These are phyloP conservation scores for Fonsecaea multimorphosa DNA, from an alignment of 2,329 filamentous ascomycete genomes.

Conservation along the genomic window DNA sequence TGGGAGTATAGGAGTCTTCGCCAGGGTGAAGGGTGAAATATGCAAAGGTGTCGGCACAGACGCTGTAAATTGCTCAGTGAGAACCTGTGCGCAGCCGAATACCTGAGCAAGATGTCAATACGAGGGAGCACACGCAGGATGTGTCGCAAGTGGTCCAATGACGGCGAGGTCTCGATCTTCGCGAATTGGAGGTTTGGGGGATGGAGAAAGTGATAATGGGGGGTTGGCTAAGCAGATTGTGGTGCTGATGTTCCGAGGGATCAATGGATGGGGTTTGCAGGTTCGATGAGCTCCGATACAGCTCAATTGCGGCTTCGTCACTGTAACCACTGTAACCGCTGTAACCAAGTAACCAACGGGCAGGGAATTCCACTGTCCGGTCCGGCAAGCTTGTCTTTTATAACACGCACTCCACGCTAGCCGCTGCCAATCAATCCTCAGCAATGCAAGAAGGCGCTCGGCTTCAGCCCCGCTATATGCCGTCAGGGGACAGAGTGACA, in stretches of 20 bases:
- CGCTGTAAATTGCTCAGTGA: not conserved
- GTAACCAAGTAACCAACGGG: too few species aligned
- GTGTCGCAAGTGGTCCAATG: not conserved
- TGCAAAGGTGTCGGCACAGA: not conserved
- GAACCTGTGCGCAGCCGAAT: constrained; percentile 5
- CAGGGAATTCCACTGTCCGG: constrained; percentile 7
- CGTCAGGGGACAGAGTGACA: constrained; percentile 13
- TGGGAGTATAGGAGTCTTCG: not conserved
- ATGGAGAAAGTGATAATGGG: not conserved
- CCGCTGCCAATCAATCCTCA: constrained; percentile 9
- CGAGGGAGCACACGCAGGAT: constrained; percentile 4
- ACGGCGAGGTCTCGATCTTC: not conserved
- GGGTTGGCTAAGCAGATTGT: constrained; percentile 8
- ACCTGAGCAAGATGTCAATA: not conserved
- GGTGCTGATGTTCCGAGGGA: constrained; percentile 9
- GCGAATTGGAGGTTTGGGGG: not conserved
- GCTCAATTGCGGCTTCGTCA: constrained; percentile 14
- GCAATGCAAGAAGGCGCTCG: constrained; percentile 6
- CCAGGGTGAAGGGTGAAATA: not conserved
- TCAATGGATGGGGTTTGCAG: constrained; percentile 19
- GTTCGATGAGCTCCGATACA: constrained; percentile 12
- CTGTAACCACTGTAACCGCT: too few species aligned
- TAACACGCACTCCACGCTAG: constrained; percentile 14
- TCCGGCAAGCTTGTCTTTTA: constrained; percentile 16
- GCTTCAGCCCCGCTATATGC: constrained; percentile 1